Base-by-base conservation (phyloP, 1,284 basidiomycete species). In the Fomitiporia mediterranea region DNA sequence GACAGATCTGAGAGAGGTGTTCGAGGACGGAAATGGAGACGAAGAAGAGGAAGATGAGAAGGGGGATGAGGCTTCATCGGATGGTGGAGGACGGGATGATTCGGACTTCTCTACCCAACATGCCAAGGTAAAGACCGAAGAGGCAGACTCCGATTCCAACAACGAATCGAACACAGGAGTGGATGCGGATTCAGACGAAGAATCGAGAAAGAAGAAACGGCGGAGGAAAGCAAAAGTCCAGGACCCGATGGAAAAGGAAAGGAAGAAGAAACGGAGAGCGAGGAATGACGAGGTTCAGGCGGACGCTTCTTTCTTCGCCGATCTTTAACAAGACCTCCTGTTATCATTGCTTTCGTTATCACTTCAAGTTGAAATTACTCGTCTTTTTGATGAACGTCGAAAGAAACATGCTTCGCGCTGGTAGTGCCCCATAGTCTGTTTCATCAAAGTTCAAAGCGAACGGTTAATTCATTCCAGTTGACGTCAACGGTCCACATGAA, bases 1-100 rank as follows among this genome's bases (percentile, higher is more conserved):
- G 70, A 96, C 92, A 23, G 89, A 96, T 71, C 72, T 98, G 34
- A 71, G 73, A 46, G 79, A 82, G 55, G 73, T 84, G n/a, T 77
- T 86, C 55, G 81, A 82, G 62, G 79, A 77, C 32, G 80, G 78
- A 15, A 74, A 76, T 4, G 71, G 74, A 32, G 66, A 61, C 51
- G 59, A 56, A n/a, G 15, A 65, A 58, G 1, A 62, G 49, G 32
- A 61, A 17, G 61, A 60, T 2, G 66, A 64, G n/a, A 65, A 64
- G 37, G 64, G 60, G 17, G 46, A 42, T 11, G 72, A 76, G 61
- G 64, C 21, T 19, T 51, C 53, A 8, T 48, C 30, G 37, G 51
- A 42, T 15, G 58, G 37, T n/a, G 17, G 4, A 0, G 17, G 27
- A 15, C 8, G 35, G 15, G 48, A 3, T 44, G 15, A 69, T 63